Conservation (phyloP, 2,329 filamentous ascomycete species). For the Fusarium verticillioides region DNA sequence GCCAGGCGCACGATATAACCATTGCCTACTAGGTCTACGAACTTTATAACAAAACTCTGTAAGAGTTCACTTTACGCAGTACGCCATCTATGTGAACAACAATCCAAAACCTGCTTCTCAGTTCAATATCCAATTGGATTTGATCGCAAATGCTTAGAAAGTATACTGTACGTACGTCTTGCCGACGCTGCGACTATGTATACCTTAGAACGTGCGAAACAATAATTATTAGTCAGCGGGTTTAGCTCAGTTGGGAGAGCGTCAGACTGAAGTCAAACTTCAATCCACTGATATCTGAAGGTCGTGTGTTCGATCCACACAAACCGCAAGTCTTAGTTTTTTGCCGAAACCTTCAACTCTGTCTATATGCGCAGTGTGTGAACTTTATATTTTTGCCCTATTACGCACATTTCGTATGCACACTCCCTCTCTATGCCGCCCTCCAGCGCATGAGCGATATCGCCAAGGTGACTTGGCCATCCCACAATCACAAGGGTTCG, state of each 20-base stretch:
- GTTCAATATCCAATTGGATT: too few relatives aligned
- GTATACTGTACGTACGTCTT: too few relatives aligned
- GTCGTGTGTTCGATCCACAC: constrained; percentile 5
- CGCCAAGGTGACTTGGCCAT: background rate
- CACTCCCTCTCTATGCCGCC: background rate
- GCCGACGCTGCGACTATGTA: accelerated
- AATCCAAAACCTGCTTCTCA: too few relatives aligned
- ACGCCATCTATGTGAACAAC: too few relatives aligned
- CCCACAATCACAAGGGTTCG: accelerated
- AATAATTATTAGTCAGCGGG: constrained; percentile 4
- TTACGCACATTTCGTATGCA: accelerated
- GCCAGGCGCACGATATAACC: too few relatives aligned
- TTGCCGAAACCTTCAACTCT: background rate
- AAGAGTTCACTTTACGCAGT: too few relatives aligned
- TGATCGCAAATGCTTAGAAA: too few relatives aligned
- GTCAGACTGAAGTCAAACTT: constrained; percentile 12
- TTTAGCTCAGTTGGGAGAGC: constrained; percentile 24
- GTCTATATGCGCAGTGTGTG: background rate
- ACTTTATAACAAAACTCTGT: too few relatives aligned
- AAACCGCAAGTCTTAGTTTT: background rate
- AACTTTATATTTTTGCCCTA: background rate
- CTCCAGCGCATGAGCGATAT: background rate
- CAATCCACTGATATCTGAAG: background rate
- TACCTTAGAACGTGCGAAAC: accelerated
- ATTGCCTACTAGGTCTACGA: too few relatives aligned